phyloP scores from a whole-genome alignment of 2,329 filamentous ascomycete genomes.

The Colletotrichum agaves region DNA sequence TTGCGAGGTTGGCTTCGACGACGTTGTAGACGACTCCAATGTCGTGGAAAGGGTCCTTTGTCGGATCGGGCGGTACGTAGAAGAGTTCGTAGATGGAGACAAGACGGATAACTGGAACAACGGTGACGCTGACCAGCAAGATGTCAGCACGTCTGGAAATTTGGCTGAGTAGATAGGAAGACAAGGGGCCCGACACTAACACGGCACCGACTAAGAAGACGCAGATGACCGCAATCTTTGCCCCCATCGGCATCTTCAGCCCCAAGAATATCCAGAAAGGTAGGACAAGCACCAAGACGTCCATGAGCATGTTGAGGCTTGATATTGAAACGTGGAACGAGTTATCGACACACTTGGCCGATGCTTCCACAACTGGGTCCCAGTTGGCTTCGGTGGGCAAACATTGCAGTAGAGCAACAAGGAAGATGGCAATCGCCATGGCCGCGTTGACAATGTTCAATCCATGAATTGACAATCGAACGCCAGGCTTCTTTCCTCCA shows the following conservation, averaged over 20 bases:
- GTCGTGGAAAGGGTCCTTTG: constrained; percentile 44
- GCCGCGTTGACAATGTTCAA: constrained; percentile 46
- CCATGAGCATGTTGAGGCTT: constrained; percentile 48
- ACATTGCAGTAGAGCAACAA: constrained; percentile 50
- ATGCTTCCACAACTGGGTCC: constrained; percentile 40
- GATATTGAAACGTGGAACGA: constrained; percentile 16
- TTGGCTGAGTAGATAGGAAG: background rate
- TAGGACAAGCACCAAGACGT: constrained; percentile 48
- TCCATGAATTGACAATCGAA: constrained; percentile 46
- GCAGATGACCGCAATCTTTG: constrained; percentile 52
- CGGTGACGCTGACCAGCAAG: constrained; percentile 43
- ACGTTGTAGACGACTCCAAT: constrained; percentile 45
- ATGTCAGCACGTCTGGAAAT: background rate
- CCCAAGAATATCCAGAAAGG: constrained; percentile 54
- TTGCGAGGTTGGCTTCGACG: constrained; percentile 51
- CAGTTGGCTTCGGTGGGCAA: constrained; percentile 45
- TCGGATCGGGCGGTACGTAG: constrained; percentile 34
- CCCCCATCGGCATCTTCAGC: constrained; percentile 50
- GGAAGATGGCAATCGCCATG: constrained; percentile 46
- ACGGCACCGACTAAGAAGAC: constrained; percentile 53
- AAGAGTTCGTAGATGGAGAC: constrained; percentile 44
- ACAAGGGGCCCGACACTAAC: constrained; percentile 43
- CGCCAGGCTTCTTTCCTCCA: constrained; percentile 48
- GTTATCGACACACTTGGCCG: constrained; percentile 22
- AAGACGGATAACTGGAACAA: constrained; percentile 48